phyloP scores from a whole-genome alignment of 441 rosid species.

The Pelargonium hybrid region DNA sequence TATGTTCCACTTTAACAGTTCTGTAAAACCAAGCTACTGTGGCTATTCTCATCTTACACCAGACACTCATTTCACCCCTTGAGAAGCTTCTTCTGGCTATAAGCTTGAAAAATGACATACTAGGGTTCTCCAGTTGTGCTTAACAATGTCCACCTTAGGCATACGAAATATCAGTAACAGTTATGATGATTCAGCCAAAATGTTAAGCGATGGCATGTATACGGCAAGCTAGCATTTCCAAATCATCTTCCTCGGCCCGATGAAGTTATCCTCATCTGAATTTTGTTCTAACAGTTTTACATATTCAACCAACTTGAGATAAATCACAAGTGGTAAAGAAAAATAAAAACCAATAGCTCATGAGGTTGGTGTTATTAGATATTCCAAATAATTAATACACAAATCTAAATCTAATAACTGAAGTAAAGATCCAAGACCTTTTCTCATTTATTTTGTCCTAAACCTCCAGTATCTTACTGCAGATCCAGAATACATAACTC shows the following conservation, averaged over 20 bases:
- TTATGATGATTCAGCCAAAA: too few species aligned
- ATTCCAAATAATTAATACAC: neutral
- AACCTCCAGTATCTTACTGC: neutral
- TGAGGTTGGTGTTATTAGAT: neutral
- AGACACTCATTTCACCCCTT: too few species aligned
- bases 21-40: too few species aligned
- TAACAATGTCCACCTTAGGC: neutral
- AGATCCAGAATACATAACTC: neutral
- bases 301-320: neutral
- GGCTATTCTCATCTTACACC: too few species aligned
- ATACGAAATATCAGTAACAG: neutral
- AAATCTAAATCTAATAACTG: neutral
- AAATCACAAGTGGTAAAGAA: neutral
- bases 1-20: neutral
- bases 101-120: neutral
- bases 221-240: neutral
- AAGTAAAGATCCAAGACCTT: neutral
- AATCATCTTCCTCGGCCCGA: neutral
- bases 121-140: neutral
- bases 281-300: too few species aligned
- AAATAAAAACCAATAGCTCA: neutral
- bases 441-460: neutral
- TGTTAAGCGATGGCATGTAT: too few species aligned
- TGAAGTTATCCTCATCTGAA: neutral
- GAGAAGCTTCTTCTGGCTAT: too few species aligned